These are phyloP conservation scores for Nematocida homosporus DNA, from an alignment of 371 early-diverging fungal genomes.

Conservation along the genomic window DNA sequence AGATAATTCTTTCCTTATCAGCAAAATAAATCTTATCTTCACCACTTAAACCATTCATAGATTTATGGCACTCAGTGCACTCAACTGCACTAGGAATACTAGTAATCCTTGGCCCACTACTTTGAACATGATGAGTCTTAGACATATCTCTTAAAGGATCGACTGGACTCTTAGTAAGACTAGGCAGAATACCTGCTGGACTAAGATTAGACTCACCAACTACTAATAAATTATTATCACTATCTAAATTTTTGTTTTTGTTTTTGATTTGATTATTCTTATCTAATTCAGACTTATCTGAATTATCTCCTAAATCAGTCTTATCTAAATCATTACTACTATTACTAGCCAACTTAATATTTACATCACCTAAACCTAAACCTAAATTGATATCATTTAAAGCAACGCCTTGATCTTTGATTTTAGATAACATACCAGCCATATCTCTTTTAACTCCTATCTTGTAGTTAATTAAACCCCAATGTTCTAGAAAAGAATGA, in stretches of 20 bases:
- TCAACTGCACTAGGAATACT: slow-evolving; percentile 4
- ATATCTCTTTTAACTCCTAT: slow-evolving; percentile 53
- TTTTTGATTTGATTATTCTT: background rate
- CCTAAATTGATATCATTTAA: slow-evolving; percentile 11
- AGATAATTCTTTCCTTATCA: slow-evolving; percentile 39
- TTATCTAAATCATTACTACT: slow-evolving; percentile 13
- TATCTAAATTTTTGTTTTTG: background rate
- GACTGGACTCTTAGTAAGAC: background rate
- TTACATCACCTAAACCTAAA: slow-evolving; percentile 22
- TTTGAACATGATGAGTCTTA: slow-evolving; percentile 33
- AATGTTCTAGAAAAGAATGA: slow-evolving; percentile 92
- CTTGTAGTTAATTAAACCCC: slow-evolving; percentile 90
- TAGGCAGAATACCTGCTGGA: background rate
- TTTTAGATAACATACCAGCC: slow-evolving; percentile 14
- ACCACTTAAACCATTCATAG: slow-evolving; percentile 22
- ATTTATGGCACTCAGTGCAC: slow-evolving; percentile 40
- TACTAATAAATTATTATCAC: background rate
- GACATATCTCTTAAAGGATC: slow-evolving; percentile 27
- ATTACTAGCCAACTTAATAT: slow-evolving; percentile 7
- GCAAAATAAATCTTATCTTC: slow-evolving; percentile 52
- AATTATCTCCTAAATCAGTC: slow-evolving; percentile 3
- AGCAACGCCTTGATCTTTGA: slow-evolving; percentile 5
- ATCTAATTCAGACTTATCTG: background rate
- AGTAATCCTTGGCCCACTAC: background rate
- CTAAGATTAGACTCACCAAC: slow-evolving; percentile 49